Conservation (phyloP, 1,284 basidiomycete species). For the Stygiomarasmius scandens region DNA sequence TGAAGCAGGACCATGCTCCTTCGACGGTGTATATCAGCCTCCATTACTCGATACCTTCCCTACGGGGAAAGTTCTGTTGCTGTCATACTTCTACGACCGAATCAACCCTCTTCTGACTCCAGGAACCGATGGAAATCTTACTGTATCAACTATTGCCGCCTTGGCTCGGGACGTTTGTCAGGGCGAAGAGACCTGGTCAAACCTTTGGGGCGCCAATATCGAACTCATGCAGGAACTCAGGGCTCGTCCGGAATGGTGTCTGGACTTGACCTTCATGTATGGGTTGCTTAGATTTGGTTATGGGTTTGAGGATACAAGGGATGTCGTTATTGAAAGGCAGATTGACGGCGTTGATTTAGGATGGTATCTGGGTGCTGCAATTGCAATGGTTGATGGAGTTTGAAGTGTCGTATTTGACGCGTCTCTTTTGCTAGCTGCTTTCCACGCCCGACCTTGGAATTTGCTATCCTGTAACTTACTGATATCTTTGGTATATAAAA, state of each 20-base stretch:
- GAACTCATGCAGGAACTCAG: slow-evolving; percentile 76
- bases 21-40: slow-evolving; percentile 97
- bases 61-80: slow-evolving; percentile 75
- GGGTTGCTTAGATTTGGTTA: slow-evolving; percentile 83
- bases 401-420: slow-evolving; percentile 41
- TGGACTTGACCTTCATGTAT: slow-evolving; percentile 96
- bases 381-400: slow-evolving; percentile 69
- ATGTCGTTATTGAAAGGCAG: slow-evolving; percentile 85
- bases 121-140: slow-evolving; percentile 37
- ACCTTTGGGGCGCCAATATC: slow-evolving; percentile 53
- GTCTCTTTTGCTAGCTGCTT: not conserved
- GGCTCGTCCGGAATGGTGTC: slow-evolving; percentile 89
- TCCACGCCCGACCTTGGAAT: not conserved
- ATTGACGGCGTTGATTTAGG: slow-evolving; percentile 92
- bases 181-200: slow-evolving; percentile 65
- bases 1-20: slow-evolving; percentile 90
- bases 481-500: not conserved
- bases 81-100: slow-evolving; percentile 98
- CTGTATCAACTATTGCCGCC: slow-evolving; percentile 63
- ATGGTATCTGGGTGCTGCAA: slow-evolving; percentile 89
- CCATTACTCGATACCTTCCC: slow-evolving; percentile 89
- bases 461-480: not conserved
- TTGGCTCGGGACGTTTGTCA: slow-evolving; percentile 76
- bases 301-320: slow-evolving; percentile 72
- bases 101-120: slow-evolving; percentile 74